A percentile compares a stretch with the other conserved stretches of the same genome.
Conservation (phyloP, 108 stramenopile species). For the Skeletonema costatum region DNA sequence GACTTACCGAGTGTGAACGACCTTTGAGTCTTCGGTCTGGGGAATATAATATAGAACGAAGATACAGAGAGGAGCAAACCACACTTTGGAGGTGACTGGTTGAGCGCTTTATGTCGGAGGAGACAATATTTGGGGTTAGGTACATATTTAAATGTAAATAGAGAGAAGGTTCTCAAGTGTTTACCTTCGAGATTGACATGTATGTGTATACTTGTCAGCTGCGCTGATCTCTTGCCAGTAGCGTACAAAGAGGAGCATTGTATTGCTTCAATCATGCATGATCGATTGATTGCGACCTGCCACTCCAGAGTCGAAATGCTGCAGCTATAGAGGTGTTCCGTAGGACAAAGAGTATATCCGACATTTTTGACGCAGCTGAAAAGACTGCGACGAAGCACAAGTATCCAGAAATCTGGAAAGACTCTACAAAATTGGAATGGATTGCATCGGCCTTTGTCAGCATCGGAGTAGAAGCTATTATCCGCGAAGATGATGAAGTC, state of each 20-base stretch:
- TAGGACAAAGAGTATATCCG: not conserved
- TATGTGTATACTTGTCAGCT: no score
- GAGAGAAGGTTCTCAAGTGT: not conserved
- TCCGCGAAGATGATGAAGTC: not conserved
- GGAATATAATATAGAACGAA: not conserved
- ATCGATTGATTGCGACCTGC: no score
- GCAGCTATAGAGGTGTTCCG: not conserved
- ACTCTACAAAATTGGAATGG: not conserved
- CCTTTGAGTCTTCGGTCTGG: not conserved
- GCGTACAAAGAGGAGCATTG: no score
- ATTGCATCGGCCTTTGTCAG: not conserved
- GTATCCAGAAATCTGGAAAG: not conserved
- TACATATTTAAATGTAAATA: constrained; percentile 3
- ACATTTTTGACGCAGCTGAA: not conserved
- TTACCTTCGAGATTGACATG: no score
- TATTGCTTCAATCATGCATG: no score
- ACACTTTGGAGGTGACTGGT: constrained; percentile 1
- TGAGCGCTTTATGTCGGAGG: not conserved
- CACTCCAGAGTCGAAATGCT: no score
- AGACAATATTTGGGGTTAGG: not conserved
- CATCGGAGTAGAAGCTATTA: not conserved
- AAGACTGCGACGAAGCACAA: no score
- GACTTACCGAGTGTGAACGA: not conserved
- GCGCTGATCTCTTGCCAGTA: no score
- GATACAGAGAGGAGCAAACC: not conserved